phyloP scores from a whole-genome alignment of 352 stramenopile genomes.

The Phytophthora macrochlamydospora region DNA sequence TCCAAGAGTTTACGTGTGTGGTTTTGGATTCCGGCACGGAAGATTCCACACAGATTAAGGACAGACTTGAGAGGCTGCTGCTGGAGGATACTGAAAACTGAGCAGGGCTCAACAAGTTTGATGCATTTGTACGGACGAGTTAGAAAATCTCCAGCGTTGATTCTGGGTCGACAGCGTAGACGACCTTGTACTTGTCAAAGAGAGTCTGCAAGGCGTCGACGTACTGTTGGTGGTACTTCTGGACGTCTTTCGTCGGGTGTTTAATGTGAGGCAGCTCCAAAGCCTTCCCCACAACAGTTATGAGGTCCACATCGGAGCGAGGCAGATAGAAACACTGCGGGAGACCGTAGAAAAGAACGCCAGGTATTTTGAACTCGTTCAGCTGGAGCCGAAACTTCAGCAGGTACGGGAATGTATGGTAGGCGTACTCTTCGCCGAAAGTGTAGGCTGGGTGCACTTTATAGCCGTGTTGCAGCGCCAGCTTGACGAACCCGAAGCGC shows the following conservation, averaged over 20 bases:
- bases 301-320: no score
- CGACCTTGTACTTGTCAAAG: no score
- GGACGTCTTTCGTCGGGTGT: no score
- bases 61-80: conserved; percentile 2
- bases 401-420: conserved; percentile 74
- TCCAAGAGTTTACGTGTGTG: conserved; percentile 14
- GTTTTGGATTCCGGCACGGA: neutral
- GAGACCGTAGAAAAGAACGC: conserved; percentile 58
- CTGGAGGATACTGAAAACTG: neutral
- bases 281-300: no score
- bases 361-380: conserved; percentile 84
- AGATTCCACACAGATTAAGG: neutral
- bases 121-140: no score
- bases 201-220: no score
- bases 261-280: no score
- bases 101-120: no score
- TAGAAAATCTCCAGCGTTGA: no score
- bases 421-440: conserved; percentile 91
- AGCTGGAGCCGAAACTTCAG: conserved; percentile 71
- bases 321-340: neutral
- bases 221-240: no score
- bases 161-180: no score
- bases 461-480: conserved; percentile 89
- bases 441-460: conserved; percentile 89
- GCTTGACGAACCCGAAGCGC: conserved; percentile 91